A percentile compares a stretch with the other conserved stretches of the same genome.
Evolutionary conservation across 2,329 filamentous ascomycete genomes (phyloP).

Genomic region (Colletotrichum paranaense): DNA sequence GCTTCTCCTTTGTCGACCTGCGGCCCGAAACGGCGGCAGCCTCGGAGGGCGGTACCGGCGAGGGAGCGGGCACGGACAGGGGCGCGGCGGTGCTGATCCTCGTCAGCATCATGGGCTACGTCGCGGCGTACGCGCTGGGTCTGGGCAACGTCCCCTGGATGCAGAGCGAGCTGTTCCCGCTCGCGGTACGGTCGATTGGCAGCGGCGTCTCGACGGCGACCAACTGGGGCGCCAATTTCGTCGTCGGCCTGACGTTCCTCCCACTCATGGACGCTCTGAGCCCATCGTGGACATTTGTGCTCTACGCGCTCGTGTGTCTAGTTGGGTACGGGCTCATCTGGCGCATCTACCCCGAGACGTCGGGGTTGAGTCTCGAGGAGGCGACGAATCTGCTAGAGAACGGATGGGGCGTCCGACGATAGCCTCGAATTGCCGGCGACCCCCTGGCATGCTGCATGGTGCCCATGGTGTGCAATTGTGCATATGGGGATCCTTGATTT

Average conservation of each 20-base stretch:
- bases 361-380: slow-evolving; percentile 84
- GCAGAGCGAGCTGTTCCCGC: slow-evolving; percentile 90
- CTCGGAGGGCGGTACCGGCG: slow-evolving; percentile 36
- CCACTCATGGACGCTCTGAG: slow-evolving; percentile 84
- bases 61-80: slow-evolving; percentile 35
- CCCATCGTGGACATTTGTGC: slow-evolving; percentile 80
- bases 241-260: slow-evolving; percentile 87
- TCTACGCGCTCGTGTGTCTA: slow-evolving; percentile 81
- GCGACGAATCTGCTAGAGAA: slow-evolving; percentile 76
- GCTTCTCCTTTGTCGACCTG: slow-evolving; percentile 75
- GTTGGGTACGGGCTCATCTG: slow-evolving; percentile 76
- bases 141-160: slow-evolving; percentile 97
- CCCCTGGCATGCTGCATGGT: neutral
- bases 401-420: slow-evolving; percentile 74
- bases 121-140: slow-evolving; percentile 86
- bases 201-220: slow-evolving; percentile 81
- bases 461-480: neutral
- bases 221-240: slow-evolving; percentile 88
- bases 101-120: slow-evolving; percentile 82
- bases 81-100: slow-evolving; percentile 71
- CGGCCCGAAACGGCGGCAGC: slow-evolving; percentile 39
- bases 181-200: slow-evolving; percentile 78
- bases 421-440: slow-evolving; percentile 2
- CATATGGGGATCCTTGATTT: neutral
- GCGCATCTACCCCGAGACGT: slow-evolving; percentile 87